A percentile compares a stretch with the other conserved stretches of the same genome.
These are phyloP conservation scores for Castanea crenata DNA, from an alignment of 306 rosid genomes.

Conservation along the genomic window DNA sequence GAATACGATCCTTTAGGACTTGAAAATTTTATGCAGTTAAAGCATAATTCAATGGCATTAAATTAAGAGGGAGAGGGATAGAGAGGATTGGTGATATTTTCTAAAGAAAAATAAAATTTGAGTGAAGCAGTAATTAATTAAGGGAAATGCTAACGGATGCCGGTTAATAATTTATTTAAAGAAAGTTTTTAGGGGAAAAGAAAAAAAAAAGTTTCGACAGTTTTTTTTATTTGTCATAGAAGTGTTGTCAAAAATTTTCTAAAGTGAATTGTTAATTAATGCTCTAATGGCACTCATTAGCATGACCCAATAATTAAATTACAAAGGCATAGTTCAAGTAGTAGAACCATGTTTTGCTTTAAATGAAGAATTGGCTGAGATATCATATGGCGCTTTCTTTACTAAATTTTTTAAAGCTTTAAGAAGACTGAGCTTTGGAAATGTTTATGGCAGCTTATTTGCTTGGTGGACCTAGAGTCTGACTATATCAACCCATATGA, in stretches of 20 bases:
- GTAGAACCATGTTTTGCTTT: not conserved
- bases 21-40: not conserved
- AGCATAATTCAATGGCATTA: too few species aligned
- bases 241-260: too few species aligned
- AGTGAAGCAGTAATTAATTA: not conserved
- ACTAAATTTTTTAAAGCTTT: not conserved
- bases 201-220: too few species aligned
- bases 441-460: conserved; percentile 64
- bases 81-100: not conserved
- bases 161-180: too few species aligned
- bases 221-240: too few species aligned
- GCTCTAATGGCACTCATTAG: too few species aligned
- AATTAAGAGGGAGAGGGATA: too few species aligned
- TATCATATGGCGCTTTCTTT: not conserved
- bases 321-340: not conserved
- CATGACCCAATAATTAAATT: not conserved
- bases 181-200: too few species aligned
- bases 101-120: not conserved
- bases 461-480: conserved; percentile 85
- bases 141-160: too few species aligned
- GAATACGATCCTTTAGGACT: not conserved
- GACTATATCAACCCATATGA: conserved; percentile 93
- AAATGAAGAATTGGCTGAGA: not conserved
- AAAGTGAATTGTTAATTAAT: too few species aligned
- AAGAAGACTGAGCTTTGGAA: conserved; percentile 1